phyloP scores from a whole-genome alignment of 2,329 filamentous ascomycete genomes.

The Ascochyta viciae-villosae region DNA sequence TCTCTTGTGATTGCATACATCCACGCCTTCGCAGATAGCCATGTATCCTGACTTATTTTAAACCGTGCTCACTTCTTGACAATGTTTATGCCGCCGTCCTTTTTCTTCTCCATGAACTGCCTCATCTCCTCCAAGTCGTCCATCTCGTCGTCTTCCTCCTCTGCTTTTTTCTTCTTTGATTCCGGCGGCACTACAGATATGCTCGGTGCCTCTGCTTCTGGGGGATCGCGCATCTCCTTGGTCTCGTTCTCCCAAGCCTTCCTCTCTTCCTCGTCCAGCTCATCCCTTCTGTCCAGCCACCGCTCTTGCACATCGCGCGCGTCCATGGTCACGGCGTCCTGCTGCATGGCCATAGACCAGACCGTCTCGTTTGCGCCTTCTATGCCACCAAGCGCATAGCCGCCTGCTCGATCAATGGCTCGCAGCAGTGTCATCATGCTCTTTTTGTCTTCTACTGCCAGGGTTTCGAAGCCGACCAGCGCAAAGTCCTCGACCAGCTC shows the following conservation, averaged over 20 bases:
- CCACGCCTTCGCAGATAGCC: too few species aligned
- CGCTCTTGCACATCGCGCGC: slow-evolving; percentile 91
- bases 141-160: slow-evolving; percentile 42
- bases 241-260: slow-evolving; percentile 78
- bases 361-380: slow-evolving; percentile 94
- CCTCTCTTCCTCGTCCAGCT: slow-evolving; percentile 81
- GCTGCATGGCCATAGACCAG: slow-evolving; percentile 95
- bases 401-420: slow-evolving; percentile 88
- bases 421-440: slow-evolving; percentile 93
- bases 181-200: background rate
- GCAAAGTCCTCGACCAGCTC: slow-evolving; percentile 88
- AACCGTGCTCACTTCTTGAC: slow-evolving; percentile 60
- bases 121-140: slow-evolving; percentile 51
- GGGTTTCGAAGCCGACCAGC: slow-evolving; percentile 87
- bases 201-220: slow-evolving; percentile 15
- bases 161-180: slow-evolving; percentile 4
- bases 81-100: slow-evolving; percentile 73
- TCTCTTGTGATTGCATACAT: too few species aligned
- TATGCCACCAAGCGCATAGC: slow-evolving; percentile 89
- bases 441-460: slow-evolving; percentile 95
- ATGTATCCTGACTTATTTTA: too few species aligned
- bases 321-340: slow-evolving; percentile 73
- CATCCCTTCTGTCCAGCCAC: slow-evolving; percentile 91
- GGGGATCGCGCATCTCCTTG: slow-evolving; percentile 50
- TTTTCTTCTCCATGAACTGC: slow-evolving; percentile 44